Base-by-base conservation (phyloP, 306 rosid genomes). In the Hippophae tibetana region DNA sequence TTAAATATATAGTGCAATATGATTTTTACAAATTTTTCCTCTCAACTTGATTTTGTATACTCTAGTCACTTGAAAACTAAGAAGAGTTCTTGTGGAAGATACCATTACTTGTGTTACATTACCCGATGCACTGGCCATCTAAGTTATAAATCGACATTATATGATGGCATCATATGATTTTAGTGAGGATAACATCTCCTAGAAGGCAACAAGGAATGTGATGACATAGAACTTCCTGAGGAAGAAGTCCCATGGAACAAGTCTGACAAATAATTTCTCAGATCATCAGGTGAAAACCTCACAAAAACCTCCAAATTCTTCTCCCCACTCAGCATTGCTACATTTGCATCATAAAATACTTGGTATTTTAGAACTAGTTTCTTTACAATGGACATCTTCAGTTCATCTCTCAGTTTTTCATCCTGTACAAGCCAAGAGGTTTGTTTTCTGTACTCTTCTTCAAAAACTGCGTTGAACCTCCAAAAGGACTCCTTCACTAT, bases 191-290 rank as follows among this genome's bases (percentile, higher is more conserved):
- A 42, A 44, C 76, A 69, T 18, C 56, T 13, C 42, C 26, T 60
- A 0, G 69, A 60, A 42, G 62, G 55, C 44, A 54, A 41, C 18
- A 7, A 50, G 43, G 79, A 54, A 10, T 65, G 52, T 6, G 71
- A 65, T 7, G 68, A 60, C 5, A 13, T 63, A 40, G 73, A 31
- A 56, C 67, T 54, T 1, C 58, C 72, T 6, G 67, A 66, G 13
- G 23, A 52, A 23, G 82, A 66, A 57, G 67, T 45, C 47, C 82
- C 80, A 10, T 67, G 74, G 58, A 78, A 78, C 76, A 78, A 64
- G 64, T 79, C 78, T 1, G 84, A 82, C 78, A 82, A 61, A 72
- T 76, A 73, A 18, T 82, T 82, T 10, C 82, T 76, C 76, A 78
- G 43, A 63, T 82, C 84, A 38, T 82, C 80, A 5, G 87, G 84